Evolutionary conservation across 257 asterid species (phyloP), one percentile per base, ranked within the genome.

Genomic region (Datura wrightii): DNA sequence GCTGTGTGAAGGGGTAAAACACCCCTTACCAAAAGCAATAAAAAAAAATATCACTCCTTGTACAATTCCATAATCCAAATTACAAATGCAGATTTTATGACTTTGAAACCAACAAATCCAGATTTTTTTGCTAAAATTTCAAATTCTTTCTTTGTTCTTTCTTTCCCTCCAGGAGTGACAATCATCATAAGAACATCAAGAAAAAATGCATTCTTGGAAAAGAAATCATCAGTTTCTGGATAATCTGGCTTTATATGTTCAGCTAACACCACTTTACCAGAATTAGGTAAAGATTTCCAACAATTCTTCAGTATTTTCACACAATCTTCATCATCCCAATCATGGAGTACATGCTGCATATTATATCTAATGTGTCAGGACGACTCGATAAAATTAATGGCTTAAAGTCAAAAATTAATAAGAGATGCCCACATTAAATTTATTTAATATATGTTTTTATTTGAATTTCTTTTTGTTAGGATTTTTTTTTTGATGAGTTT

Each of bases 301-400:
- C 87, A 85, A 66, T 88, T 88, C 54, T 83, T 71, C 85, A 88
- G 18, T 44, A 85, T 36, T 48, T 79, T 83, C 60, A 85, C 37
- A 67, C 88, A 83, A 55, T 83, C 71, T 14, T 85, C 84, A 56
- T 88, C 87, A 54, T 84, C 82, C 90, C 87, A 88, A 81, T 85
- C 90, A 53, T 85, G 87, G 50, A 88, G 84, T 13, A 88, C 76
- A 65, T 62, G 80, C 88, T 88, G 82, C 86, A 19, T 66, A 10
- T 7, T 8, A 5, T 71, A 66, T 0, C n/a, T 44, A 10, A 44
- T n/a, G 55, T n/a, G 55, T 71, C 0, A 67, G 78, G 8, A 39
- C 1, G 8, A 1, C 0, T 69, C 4, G 3, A 69, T 69, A 18
- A 39, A 39, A 69, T 69, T 69, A 69, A 2, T 69, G 34, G 24